A percentile compares a stretch with the other conserved stretches of the same genome.
phyloP scores from a whole-genome alignment of 2,329 filamentous ascomycete species.

The Pseudogymnoascus sp. region DNA sequence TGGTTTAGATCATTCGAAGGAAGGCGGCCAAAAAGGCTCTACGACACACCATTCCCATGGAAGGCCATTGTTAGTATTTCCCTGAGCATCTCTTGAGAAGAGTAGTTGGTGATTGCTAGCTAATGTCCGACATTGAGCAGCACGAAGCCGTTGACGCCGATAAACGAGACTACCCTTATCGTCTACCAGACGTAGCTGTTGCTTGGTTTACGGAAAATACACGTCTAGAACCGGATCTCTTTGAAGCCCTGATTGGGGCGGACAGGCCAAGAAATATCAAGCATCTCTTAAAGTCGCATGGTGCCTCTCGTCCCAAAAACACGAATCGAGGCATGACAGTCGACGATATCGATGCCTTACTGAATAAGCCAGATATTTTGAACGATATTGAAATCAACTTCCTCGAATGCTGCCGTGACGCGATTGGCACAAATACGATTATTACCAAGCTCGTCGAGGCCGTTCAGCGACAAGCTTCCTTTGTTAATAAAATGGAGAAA shows the following conservation, averaged over 20 bases:
- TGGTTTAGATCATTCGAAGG: constrained; percentile 12
- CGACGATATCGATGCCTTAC: not conserved
- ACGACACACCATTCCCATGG: not conserved
- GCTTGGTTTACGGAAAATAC: not conserved
- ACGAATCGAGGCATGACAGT: not conserved
- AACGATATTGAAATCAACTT: not conserved
- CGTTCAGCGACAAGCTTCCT: constrained; percentile 31
- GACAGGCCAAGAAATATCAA: not conserved
- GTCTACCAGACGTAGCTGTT: not conserved
- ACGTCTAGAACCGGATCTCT: not conserved
- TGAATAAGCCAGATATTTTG: not conserved
- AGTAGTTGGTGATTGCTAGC: not conserved
- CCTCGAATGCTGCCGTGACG: not conserved
- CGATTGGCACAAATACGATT: constrained; percentile 10
- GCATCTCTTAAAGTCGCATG: not conserved
- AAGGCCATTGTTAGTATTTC: not conserved
- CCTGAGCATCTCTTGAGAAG: not conserved
- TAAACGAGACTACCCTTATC: not conserved
- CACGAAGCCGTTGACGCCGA: not conserved
- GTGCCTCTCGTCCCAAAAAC: not conserved
- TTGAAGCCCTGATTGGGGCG: not conserved
- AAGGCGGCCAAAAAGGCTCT: not conserved
- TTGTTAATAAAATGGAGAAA: constrained; percentile 34
- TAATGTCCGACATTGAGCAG: not conserved
- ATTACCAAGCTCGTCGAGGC: constrained; percentile 23